phyloP scores from a whole-genome alignment of 2,329 filamentous ascomycete genomes.

The Fusarium mangiferae region DNA sequence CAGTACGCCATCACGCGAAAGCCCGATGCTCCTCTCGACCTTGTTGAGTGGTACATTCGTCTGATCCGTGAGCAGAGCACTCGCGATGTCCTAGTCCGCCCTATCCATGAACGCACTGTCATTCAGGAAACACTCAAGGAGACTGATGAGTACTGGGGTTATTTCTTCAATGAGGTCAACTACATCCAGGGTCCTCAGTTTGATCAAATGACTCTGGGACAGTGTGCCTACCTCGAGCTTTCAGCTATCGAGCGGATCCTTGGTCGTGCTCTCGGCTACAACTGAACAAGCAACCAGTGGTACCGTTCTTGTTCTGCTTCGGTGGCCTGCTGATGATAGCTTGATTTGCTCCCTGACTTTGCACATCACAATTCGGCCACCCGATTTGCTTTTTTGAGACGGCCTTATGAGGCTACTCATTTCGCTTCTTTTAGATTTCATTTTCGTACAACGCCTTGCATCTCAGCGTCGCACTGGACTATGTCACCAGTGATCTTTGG shows the following conservation, averaged over 20 bases:
- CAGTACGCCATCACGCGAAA: constrained; percentile 64
- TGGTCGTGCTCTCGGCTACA: constrained; percentile 50
- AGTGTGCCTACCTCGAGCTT: constrained; percentile 60
- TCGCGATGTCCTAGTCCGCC: constrained; percentile 51
- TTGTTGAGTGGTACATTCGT: constrained; percentile 68
- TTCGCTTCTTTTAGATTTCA: constrained; percentile 4
- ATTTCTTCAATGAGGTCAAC: constrained; percentile 60
- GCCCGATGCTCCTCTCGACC: constrained; percentile 59
- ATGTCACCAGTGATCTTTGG: background rate
- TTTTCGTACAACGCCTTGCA: constrained; percentile 1
- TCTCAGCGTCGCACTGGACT: background rate
- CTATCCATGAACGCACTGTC: constrained; percentile 54
- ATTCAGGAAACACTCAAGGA: constrained; percentile 48
- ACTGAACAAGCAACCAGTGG: background rate
- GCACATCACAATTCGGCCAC: background rate
- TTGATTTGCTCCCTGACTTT: background rate
- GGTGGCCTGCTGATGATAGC: background rate
- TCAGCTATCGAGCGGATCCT: constrained; percentile 61
- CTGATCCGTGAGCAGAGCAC: constrained; percentile 64
- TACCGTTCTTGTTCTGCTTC: background rate
- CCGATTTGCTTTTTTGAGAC: background rate
- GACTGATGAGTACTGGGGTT: constrained; percentile 62
- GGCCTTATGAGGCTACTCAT: background rate
- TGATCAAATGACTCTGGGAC: constrained; percentile 60
- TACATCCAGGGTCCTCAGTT: constrained; percentile 55